Base-by-base conservation (phyloP, 768 basidiomycete species). In the Tephrocybe sp. region DNA sequence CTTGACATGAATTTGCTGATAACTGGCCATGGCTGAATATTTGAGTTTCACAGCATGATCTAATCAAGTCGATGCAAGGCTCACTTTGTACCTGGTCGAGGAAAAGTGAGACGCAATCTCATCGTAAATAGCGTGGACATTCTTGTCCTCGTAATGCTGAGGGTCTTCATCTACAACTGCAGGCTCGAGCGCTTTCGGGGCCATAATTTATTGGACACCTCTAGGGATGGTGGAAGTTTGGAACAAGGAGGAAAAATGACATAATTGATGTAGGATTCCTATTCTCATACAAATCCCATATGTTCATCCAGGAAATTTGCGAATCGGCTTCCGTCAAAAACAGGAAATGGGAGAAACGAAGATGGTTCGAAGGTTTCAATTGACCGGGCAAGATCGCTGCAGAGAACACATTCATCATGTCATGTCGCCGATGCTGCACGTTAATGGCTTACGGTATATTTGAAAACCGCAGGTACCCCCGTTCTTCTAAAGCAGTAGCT, bases 21-120 rank as follows among this genome's bases (percentile, higher is more conserved):
- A 52, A 96, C 80, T 4, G 95, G 93, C 93, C 92, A 96, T 53
- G 91, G 91, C 92, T 93, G 61, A 30, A 16, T 15, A 5, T 34
- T 44, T 44, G 26, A 31, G 49, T 41, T 44, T 36, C 38, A 39
- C 40, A 38, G 30, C 44, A 34, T 26, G n/a, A 46, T n/a, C n/a
- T n/a, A 12, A 22, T 11, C 11, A 44, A 9, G 8, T 22, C 3
- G n/a, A 28, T 34, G 24, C 13, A 32, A 15, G 42, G 54, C 68
- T 56, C 51, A 87, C 90, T 75, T 93, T 93, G 73, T 96, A 93
- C 22, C 93, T 78, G 7, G 92, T 96, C 0, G 86, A 84, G 8
- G 89, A 89, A 65, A 96, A 96, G 69, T 96, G 92, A 15, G 74
- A 62, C 0, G 92, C 92, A 53, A 96, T 95, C 56, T 81, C 75